Evolutionary conservation across 176 grass and related monocot species (phyloP), one percentile per base, ranked within the genome.

Genomic region (Aegilops sharonensis): DNA sequence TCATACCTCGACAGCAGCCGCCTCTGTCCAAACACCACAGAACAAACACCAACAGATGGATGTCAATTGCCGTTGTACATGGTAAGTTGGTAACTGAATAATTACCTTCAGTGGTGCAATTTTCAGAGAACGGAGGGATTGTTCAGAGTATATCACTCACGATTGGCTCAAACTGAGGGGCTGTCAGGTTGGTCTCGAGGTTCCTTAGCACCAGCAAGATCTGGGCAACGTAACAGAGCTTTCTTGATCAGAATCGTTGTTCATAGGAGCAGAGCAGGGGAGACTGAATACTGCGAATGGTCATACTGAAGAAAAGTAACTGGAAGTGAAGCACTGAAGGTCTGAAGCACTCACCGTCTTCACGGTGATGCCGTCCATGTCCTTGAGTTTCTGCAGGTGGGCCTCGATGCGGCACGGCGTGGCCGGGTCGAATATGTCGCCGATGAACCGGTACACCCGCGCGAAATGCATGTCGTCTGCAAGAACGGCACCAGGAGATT

Each of bases 401-500:
- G 81, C 24, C 82, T 93, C 82, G 1, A 87, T 42, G 5, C 63
- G 68, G 65, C 90, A 86, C 3, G 70, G 52, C 23, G 83, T 85
- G 69, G 86, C 72, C 0, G 92, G 92, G 78, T 98, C 96, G 85
- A 98, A 95, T 61, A 98, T 88, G 79, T 94, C 91, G n/a, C 96
- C 96, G 14, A 98, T 75, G 82, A 98, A 98, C 73, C 65, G 71
- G 81, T 94, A 98, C 11, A 92, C 90, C 64, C 83, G 90, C 21
- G 88, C 84, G 37, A 95, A 95, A n/a, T 92, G 83, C 78, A 92
- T n/a, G 7, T 86, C 88, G 14, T 50, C 95, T 98, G 87, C 75
- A 65, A 52, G 36, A 78, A 42, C 34, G 31, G 57, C 3, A 37
- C 10, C 36, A 24, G 5, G 39, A 36, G 3, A 8, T 7, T 1